Conservation (phyloP, 306 rosid species). For the Vachellia collinsii region DNA sequence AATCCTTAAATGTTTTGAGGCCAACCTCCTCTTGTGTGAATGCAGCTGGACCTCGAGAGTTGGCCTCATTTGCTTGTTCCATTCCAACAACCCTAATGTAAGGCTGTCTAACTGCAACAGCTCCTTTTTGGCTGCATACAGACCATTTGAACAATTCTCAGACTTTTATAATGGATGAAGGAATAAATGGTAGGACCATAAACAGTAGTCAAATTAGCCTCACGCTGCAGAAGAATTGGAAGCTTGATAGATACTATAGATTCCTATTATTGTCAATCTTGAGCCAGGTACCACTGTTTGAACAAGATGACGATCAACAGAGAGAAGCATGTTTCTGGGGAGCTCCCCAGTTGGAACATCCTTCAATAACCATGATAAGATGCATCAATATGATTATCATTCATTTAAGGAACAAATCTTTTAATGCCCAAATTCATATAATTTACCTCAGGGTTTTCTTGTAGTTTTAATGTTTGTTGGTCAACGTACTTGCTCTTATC, state of each 20-base stretch:
- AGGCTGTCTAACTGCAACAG: conserved; percentile 96
- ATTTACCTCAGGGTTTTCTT: conserved; percentile 93
- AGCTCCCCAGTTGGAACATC: conserved; percentile 99
- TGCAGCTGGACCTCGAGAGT: conserved; percentile 71
- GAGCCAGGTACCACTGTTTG: conserved; percentile 97
- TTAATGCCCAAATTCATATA: conserved; percentile 2
- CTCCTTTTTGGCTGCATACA: conserved; percentile 82
- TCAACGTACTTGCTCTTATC: conserved; percentile 94
- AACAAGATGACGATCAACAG: conserved; percentile 96
- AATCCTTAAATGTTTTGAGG: conserved; percentile 29
- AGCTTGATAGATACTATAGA: conserved; percentile 91
- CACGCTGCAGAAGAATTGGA: conserved; percentile 79
- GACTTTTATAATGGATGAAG: neutral
- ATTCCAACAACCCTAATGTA: conserved; percentile 95
- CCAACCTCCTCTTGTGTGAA: conserved; percentile 79
- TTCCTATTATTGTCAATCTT: conserved; percentile 90
- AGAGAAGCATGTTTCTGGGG: conserved; percentile 94
- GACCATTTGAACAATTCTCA: conserved; percentile 17
- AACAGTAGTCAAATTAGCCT: conserved; percentile 35
- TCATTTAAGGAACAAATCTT: neutral
- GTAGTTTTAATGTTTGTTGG: conserved; percentile 94
- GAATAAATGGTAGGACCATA: conserved; percentile 18
- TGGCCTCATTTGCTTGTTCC: conserved; percentile 77
- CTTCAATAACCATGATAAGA: conserved; percentile 53
- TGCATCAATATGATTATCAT: conserved; percentile 21